Evolutionary conservation across 169 alveolate species (phyloP).

Genomic region (Cyclospora cayetanensis): DNA sequence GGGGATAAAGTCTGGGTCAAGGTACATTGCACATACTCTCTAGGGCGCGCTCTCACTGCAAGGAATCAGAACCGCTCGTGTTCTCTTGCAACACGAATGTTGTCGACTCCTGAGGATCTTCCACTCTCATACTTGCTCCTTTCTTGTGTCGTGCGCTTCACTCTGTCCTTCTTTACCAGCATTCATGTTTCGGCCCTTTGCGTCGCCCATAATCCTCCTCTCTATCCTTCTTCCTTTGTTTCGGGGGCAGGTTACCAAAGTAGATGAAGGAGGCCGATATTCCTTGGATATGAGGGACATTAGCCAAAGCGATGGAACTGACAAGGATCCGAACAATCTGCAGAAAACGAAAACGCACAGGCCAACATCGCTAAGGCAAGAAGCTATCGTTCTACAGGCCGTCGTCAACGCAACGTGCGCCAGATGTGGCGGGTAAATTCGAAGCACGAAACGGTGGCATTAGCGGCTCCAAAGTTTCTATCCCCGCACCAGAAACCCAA

Average conservation of each 20-base stretch:
- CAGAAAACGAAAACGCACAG: neutral
- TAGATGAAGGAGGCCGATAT: conserved; percentile 41
- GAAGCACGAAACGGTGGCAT: neutral
- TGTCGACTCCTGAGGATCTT: too few species aligned
- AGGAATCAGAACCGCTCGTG: too few species aligned
- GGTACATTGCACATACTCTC: too few species aligned
- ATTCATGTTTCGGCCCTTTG: too few species aligned
- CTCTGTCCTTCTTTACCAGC: too few species aligned
- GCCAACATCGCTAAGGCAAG: neutral
- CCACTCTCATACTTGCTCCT: too few species aligned
- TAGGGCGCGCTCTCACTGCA: too few species aligned
- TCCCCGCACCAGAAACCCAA: neutral
- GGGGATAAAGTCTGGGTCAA: conserved; percentile 67
- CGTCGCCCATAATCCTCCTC: too few species aligned
- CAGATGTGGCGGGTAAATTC: conserved; percentile 60
- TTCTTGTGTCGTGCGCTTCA: too few species aligned
- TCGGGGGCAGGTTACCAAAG: conserved; percentile 16
- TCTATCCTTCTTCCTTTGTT: too few species aligned
- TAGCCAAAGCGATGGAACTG: conserved; percentile 42
- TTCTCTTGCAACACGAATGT: too few species aligned
- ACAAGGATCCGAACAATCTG: conserved; percentile 40
- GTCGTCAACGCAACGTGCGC: conserved; percentile 40
- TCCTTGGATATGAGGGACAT: conserved; percentile 60
- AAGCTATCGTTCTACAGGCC: conserved; percentile 10
- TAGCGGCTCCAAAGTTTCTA: neutral